A percentile compares a stretch with the other conserved stretches of the same genome.
Evolutionary conservation across 2,329 filamentous ascomycete genomes (phyloP).

Genomic region (Ophiostoma australiae): DNA sequence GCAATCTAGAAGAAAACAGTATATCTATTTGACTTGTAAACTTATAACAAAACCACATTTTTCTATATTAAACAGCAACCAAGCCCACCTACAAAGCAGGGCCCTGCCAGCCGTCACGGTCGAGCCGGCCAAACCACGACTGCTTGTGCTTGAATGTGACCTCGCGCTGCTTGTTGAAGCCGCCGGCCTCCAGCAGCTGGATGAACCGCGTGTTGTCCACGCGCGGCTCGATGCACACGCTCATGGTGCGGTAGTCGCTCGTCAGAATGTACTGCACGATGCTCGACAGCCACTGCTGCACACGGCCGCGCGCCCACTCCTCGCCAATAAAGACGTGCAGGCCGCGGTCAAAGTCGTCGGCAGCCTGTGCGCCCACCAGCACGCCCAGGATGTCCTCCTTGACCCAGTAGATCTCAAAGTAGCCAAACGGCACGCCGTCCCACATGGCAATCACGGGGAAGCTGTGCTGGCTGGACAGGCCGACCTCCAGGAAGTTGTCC

Average conservation of each 20-base stretch:
- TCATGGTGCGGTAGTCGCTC: conserved; percentile 74
- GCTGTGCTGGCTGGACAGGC: conserved; percentile 64
- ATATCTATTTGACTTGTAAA: too few species aligned
- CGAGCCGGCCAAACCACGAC: conserved; percentile 75
- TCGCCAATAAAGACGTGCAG: conserved; percentile 87
- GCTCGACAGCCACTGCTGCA: conserved; percentile 76
- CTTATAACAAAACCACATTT: too few species aligned
- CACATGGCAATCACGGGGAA: conserved; percentile 91
- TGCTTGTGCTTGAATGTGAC: conserved; percentile 89
- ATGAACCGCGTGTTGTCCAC: conserved; percentile 80
- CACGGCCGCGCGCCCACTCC: conserved; percentile 80
- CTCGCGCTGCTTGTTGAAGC: conserved; percentile 83
- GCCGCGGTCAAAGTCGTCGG: conserved; percentile 79
- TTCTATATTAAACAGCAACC: not conserved
- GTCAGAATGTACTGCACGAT: conserved; percentile 82
- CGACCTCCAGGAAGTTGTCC: conserved; percentile 61
- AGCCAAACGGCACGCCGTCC: conserved; percentile 93
- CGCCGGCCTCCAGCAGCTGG: conserved; percentile 63
- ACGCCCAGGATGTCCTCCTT: conserved; percentile 80
- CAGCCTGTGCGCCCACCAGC: conserved; percentile 52
- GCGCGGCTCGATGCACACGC: conserved; percentile 79
- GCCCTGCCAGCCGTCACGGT: conserved; percentile 72
- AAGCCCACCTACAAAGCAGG: conserved; percentile 42
- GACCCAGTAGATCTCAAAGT: conserved; percentile 98
- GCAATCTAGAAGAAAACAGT: too few species aligned